Percentiles rank a stretch among this genome's conserved stretches.
Conservation (phyloP, 345 rosid genomes). For the Melaleuca alternifolia region DNA sequence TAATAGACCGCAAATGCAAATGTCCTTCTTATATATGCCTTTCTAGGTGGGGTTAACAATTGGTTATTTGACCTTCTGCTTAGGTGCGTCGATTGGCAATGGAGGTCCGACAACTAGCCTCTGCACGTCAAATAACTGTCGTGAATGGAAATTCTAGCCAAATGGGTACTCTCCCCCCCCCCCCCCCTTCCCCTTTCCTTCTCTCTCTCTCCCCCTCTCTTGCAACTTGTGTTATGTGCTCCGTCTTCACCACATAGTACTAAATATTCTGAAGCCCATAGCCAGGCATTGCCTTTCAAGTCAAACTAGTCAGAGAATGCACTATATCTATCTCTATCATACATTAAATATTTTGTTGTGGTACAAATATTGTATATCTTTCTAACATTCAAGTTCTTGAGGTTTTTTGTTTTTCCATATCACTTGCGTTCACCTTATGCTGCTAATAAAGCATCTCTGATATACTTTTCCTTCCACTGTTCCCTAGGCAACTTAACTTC, state of each 20-base stretch:
- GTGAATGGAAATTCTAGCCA: conserved; percentile 58
- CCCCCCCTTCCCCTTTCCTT: too few species aligned
- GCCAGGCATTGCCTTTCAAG: neutral
- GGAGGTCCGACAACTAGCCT: conserved; percentile 59
- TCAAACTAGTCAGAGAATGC: neutral
- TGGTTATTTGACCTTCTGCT: neutral
- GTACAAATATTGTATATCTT: neutral
- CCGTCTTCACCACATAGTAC: neutral
- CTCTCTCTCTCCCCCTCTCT: too few species aligned
- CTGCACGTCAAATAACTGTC: conserved; percentile 65
- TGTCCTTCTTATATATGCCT: neutral
- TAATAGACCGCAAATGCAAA: conserved; percentile 1
- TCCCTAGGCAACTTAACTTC: conserved; percentile 46
- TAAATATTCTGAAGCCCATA: neutral
- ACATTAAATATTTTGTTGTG: neutral
- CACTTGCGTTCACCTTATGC: neutral
- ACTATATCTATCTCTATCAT: neutral
- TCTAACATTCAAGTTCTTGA: neutral
- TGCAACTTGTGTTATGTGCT: too few species aligned
- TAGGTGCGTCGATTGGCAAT: conserved; percentile 58
- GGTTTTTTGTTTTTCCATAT: neutral
- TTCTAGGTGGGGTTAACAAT: neutral
- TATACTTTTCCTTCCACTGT: neutral
- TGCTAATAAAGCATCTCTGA: neutral
- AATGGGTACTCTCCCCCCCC: conserved; percentile 8